Base-by-base conservation (phyloP, 805 yeast species). In the Danielozyma ontarioensis region DNA sequence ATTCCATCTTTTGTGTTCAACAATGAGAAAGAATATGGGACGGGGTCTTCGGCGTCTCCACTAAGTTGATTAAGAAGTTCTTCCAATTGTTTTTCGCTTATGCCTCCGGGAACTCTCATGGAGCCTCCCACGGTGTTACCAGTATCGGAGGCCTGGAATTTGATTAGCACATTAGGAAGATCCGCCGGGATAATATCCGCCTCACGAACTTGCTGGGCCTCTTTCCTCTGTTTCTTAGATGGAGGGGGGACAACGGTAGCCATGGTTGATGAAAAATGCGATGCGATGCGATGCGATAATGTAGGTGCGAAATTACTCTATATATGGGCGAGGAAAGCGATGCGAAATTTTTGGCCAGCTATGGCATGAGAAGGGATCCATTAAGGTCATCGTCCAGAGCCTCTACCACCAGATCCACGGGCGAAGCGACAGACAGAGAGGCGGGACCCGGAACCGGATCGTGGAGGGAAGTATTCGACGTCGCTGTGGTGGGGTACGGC, bases 241-340 rank as follows among this genome's bases (percentile, higher is more conserved):
- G 85, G 95, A 26, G 97, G 97, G 17, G 98, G 98, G 29, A 93
- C 59, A 28, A 86, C 68, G 1, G 97, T 93, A 32, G 97, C 93
- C 97, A 90, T 89, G 16, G 18, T 5, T 18, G 28, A 28, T 25
- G 23, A 31, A 26, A 32, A 14, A 15, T 25, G 13, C 19, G 11
- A 11, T 17, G 23, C 19, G 27, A 18, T 33, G 18, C 36, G 27
- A 32, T 32, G 28, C 7, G 18, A 13, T 24, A 25, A 16, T 14
- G 17, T 15, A 15, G 16, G 12, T 13, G 14, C 23, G 25, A 25
- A 28, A 17, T 23, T 22, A 13, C 19, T 13, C 23, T 25, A 25
- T 5, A 19, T 17, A 13, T 23, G 10, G 16, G 28, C 10, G 23
- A 21, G n/a, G 13, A 19, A 28, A 5, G 13, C n/a, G n/a, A n/a